phyloP scores from a whole-genome alignment of 176 grass and related monocot genomes.

The Oryza glumipatula region DNA sequence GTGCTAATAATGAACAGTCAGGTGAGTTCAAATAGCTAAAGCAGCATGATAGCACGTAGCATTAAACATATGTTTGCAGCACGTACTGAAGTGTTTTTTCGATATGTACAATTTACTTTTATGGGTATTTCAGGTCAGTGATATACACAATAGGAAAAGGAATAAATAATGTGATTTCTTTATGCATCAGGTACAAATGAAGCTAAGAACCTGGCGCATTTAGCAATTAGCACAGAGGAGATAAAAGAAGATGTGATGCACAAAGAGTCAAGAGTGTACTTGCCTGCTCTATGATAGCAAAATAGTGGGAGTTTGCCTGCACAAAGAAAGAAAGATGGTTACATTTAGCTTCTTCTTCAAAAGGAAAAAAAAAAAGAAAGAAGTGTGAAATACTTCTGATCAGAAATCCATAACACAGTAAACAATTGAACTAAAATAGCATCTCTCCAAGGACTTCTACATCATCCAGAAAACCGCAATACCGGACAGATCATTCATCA shows the following conservation, averaged over 20 bases:
- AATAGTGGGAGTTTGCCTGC: constrained; percentile 99
- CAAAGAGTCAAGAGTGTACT: constrained; percentile 25
- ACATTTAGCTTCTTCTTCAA: constrained; percentile 22
- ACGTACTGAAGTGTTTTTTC: neutral
- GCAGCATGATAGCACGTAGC: constrained; percentile 20
- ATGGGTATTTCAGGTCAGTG: neutral
- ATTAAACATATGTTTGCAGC: constrained; percentile 21
- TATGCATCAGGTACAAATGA: constrained; percentile 10
- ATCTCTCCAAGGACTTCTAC: constrained; percentile 19
- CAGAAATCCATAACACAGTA: neutral
- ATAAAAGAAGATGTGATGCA: neutral
- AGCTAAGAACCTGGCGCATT: constrained; percentile 8
- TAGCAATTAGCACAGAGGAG: constrained; percentile 4
- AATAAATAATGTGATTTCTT: constrained; percentile 7
- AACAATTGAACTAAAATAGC: constrained; percentile 5
- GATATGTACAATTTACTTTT: neutral
- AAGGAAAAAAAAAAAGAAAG: constrained; percentile 4
- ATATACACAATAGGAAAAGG: neutral
- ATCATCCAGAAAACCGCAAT: neutral
- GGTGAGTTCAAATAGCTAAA: neutral
- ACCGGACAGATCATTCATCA: constrained; percentile 16
- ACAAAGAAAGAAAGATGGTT: constrained; percentile 41
- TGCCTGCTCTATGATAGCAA: constrained; percentile 98
- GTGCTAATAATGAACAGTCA: constrained; percentile 1
- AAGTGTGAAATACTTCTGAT: neutral